These are phyloP conservation scores for Lecanicillium sp. DNA, from an alignment of 2,329 filamentous ascomycete species.

Conservation along the genomic window DNA sequence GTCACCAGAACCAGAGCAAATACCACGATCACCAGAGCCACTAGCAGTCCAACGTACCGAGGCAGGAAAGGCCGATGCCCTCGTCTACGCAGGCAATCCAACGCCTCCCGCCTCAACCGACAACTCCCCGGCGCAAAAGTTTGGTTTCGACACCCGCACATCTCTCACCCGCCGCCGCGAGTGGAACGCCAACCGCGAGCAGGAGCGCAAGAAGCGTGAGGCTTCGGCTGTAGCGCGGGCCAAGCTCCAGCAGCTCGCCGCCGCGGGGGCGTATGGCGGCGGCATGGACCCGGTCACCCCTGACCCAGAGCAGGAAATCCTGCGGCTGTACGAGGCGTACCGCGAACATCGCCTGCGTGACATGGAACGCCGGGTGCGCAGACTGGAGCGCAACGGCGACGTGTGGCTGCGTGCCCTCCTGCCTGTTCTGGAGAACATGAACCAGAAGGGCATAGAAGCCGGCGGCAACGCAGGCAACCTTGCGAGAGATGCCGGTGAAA, in stretches of 20 bases:
- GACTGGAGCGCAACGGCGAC: slow-evolving; percentile 39
- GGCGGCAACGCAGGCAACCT: not conserved
- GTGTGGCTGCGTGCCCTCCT: slow-evolving; percentile 35
- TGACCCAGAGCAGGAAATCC: slow-evolving; percentile 24
- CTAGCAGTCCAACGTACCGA: not conserved
- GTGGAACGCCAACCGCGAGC: slow-evolving; percentile 22
- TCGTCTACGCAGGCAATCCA: slow-evolving; percentile 11
- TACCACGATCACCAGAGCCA: slow-evolving; percentile 2
- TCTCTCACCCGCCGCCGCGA: slow-evolving; percentile 25
- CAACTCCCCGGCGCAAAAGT: slow-evolving; percentile 18
- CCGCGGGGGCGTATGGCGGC: slow-evolving; percentile 17
- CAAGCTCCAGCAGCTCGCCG: slow-evolving; percentile 13
- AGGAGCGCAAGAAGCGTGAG: slow-evolving; percentile 17
- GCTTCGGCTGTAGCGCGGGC: slow-evolving; percentile 14
- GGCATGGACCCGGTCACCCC: slow-evolving; percentile 10
- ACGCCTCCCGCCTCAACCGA: slow-evolving; percentile 23
- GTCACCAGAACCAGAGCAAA: no score
- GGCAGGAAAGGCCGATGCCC: slow-evolving; percentile 1
- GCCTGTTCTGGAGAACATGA: slow-evolving; percentile 37
- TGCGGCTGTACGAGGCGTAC: slow-evolving; percentile 31
- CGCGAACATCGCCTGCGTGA: slow-evolving; percentile 35
- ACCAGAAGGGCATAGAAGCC: slow-evolving; percentile 23
- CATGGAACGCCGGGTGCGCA: slow-evolving; percentile 37
- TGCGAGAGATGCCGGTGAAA: slow-evolving; percentile 6
- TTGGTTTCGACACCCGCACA: slow-evolving; percentile 17